These are phyloP conservation scores for Trichoderma sp. DNA, from an alignment of 2,329 filamentous ascomycete genomes.

Conservation along the genomic window DNA sequence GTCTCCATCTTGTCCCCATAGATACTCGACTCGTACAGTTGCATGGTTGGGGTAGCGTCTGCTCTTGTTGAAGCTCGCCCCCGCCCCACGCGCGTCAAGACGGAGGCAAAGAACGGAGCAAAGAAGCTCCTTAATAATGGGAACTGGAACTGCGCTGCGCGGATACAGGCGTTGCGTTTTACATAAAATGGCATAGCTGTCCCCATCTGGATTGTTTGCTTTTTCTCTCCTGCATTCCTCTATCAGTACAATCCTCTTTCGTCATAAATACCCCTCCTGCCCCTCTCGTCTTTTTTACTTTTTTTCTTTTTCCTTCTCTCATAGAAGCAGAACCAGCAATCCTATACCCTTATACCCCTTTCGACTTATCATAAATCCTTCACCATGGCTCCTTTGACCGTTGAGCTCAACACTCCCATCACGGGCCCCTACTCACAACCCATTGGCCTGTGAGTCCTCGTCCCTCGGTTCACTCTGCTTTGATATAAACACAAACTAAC, in stretches of 20 bases:
- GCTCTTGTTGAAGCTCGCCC: neutral
- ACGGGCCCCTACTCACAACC: constrained; percentile 60
- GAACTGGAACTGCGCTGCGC: neutral
- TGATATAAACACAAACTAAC: neutral
- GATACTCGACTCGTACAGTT: neutral
- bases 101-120: constrained; percentile 1
- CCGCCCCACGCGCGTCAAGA: constrained; percentile 1
- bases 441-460: constrained; percentile 57
- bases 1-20: neutral
- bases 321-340: neutral
- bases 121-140: constrained; percentile 7
- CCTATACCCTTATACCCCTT: neutral
- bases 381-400: constrained; percentile 47
- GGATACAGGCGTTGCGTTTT: neutral
- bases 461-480: neutral
- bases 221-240: neutral
- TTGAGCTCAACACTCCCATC: constrained; percentile 66
- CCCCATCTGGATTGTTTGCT: neutral
- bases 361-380: neutral
- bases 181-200: constrained; percentile 9
- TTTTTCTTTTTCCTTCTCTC: neutral
- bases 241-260: constrained; percentile 2
- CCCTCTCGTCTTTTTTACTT: neutral
- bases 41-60: neutral
- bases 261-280: constrained; percentile 1